Evolutionary conservation across 2,329 filamentous ascomycete species (phyloP), one percentile per base, ranked within the genome.

Genomic region (Nectriaceae sp.): DNA sequence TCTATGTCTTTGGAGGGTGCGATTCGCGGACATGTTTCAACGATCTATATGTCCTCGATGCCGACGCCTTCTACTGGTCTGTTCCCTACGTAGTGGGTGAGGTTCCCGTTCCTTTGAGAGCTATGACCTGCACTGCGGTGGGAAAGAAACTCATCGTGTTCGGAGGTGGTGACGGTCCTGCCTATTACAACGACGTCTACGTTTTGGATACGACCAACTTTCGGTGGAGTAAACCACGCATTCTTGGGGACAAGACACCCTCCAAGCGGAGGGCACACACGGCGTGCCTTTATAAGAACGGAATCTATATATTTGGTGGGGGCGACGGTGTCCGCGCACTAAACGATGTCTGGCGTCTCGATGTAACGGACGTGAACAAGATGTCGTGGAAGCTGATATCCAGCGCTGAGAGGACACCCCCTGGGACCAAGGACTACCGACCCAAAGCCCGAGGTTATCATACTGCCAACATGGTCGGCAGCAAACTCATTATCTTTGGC

Each of bases 121-220:
- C 85, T 56, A 88, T 88, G 85, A 88, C 85, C 5, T 87, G 83
- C 62, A 88, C 85, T 4, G 83, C 84, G 20, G 83, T 88, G 18
- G 83, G 83, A 56, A 87, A 87, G 72, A 87, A 86, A 66, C 74
- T 88, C 21, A 78, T 88, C 37, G 76, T 88, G 2, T 88, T 88
- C 61, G 85, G 85, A 45, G 85, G 85, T 38, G 85, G 85, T 47
- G 85, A 88, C 59, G 85, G 85, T 0, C 84, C 84, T 1, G 79
- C 82, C 20, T 88, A 88, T 67, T 88, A 88, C 66, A 88, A 88
- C 61, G 83, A 88, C 58, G 79, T 88, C 18, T 87, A 87, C 63
- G 82, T 88, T 39, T 74, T 88, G n/a, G 85, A 88, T 62, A 88
- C 84, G 19, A 75, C 84, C 52, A 88, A 83, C 64, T 86, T 84